A percentile compares a stretch with the other conserved stretches of the same genome.
Conservation (phyloP, 345 rosid species). For the Linum tenue region DNA sequence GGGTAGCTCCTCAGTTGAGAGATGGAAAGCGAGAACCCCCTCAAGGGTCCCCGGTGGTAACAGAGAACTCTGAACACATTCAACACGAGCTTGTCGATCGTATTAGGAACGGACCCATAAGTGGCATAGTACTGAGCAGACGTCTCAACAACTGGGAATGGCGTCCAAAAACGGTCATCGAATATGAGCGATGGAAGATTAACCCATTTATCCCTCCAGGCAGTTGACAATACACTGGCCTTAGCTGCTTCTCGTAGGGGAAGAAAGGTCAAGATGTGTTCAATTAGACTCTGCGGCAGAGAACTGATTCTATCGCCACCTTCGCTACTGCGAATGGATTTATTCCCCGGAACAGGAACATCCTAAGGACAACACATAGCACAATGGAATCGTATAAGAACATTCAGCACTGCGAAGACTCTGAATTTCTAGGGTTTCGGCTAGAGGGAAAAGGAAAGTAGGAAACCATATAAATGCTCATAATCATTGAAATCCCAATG, state of each 20-base stretch:
- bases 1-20: conserved; percentile 4
- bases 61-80: neutral
- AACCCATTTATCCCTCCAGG: conserved; percentile 11
- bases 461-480: no score
- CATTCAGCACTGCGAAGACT: no score
- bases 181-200: conserved; percentile 6
- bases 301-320: neutral
- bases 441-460: no score
- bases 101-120: neutral
- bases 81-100: neutral
- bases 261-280: neutral
- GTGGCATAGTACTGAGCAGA: neutral
- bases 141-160: neutral
- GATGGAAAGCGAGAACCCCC: neutral
- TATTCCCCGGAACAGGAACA: no score
- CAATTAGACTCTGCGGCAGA: neutral
- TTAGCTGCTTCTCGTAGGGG: conserved; percentile 5
- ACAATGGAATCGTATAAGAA: no score
- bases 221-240: conserved; percentile 2
- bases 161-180: neutral
- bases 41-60: neutral
- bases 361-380: no score
- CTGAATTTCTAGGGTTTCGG: no score
- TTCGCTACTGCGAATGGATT: no score
- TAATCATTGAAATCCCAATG: no score